Evolutionary conservation across 106 monocot species (phyloP), one percentile per base, ranked within the genome.

Genomic region (Apostasia shenzhenica): DNA sequence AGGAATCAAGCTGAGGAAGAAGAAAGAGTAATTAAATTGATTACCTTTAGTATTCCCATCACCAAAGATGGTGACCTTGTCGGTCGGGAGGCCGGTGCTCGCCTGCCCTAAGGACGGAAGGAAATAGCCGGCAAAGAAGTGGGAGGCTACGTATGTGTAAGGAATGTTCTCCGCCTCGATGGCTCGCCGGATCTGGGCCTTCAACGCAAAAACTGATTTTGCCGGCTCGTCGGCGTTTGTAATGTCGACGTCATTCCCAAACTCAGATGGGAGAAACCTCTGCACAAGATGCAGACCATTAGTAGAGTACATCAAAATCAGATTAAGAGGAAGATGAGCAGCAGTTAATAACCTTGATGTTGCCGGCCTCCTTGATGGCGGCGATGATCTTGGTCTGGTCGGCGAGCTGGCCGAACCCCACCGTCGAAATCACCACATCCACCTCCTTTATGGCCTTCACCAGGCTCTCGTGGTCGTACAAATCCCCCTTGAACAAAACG

Each of bases 31-130:
- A 37, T 9, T 43, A 48, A 51, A n/a, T 55, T 9, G 68, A 39
- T 71, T 55, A 84, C 83, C 84, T 72, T 75, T 84, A 26, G 62
- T 1, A 67, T 67, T 84, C 14, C 88, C 81, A 69, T 88, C 88
- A 9, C 88, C 88, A 2, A 84, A 37, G 69, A 88, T 81, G 51
- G 57, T 11, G 41, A 79, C 66, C 51, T 76, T 81, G 14, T 84
- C 88, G 0, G 71, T 76, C 0, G 84, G 88, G 38, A 68, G 75
- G 1, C 65, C 5, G 8, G 40, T 57, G 0, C 57, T 71, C 0
- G 44, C 44, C 40, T 84, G 88, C 2, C 51, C 77, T 13, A 88
- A 45, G 2, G 62, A 73, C 1, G 81, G 76, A 39, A 88, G 71
- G 48, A 54, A 68, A 56, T 76, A 88, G 2, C 84, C 73, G 2